These are phyloP conservation scores for Flammula alnicola DNA, from an alignment of 1,284 basidiomycete genomes.

Conservation along the genomic window DNA sequence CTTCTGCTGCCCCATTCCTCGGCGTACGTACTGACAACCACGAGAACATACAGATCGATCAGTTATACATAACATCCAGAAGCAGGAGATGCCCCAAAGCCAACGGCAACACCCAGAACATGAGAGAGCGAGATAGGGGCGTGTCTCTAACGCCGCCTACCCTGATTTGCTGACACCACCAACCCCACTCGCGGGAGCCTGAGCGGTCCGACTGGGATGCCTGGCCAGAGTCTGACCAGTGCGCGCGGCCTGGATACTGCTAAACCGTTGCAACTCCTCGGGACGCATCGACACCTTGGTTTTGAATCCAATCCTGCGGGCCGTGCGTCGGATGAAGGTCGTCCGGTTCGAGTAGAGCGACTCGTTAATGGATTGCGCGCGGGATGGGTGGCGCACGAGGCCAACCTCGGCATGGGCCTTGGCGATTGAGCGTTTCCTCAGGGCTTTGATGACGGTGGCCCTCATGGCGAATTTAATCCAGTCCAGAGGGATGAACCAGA, in stretches of 20 bases:
- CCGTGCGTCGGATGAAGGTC: conserved; percentile 81
- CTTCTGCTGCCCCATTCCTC: too few relatives aligned
- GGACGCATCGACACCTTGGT: conserved; percentile 76
- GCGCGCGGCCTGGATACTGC: conserved; percentile 76
- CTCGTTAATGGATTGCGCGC: conserved; percentile 88
- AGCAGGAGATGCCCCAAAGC: too few relatives aligned
- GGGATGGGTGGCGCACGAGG: conserved; percentile 87
- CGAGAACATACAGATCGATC: too few relatives aligned
- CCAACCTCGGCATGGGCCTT: conserved; percentile 48
- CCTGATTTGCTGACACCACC: too few relatives aligned
- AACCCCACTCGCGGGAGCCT: too few relatives aligned
- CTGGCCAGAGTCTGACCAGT: conserved; percentile 74
- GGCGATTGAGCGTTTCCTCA: conserved; percentile 69
- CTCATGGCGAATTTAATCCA: conserved; percentile 96
- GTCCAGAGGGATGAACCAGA: conserved; percentile 95
- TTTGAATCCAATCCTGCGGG: conserved; percentile 80
- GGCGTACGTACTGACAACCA: too few relatives aligned
- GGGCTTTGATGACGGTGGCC: conserved; percentile 84
- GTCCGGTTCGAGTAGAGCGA: conserved; percentile 92
- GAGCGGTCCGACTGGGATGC: conserved; percentile 70
- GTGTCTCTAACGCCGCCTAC: too few relatives aligned
- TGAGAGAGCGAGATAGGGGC: too few relatives aligned
- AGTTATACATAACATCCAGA: too few relatives aligned
- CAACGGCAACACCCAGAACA: too few relatives aligned
- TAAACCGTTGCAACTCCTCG: conserved; percentile 80